Percentiles rank a stretch among this genome's conserved stretches.
These are phyloP conservation scores for Phlyctochytrium planicorne DNA, from an alignment of 192 early-diverging fungal species.

Conservation along the genomic window DNA sequence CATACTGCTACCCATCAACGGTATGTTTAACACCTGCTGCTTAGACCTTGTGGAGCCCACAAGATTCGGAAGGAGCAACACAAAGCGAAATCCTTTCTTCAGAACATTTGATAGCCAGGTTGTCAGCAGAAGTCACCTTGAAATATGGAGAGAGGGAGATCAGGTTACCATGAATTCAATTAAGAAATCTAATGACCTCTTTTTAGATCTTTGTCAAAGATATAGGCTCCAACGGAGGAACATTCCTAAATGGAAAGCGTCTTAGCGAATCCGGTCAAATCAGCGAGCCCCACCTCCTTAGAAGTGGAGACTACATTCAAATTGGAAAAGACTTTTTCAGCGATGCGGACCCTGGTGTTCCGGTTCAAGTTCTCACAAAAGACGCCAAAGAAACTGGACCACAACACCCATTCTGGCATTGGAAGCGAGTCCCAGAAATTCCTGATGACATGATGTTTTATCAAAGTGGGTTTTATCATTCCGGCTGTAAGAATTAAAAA, in stretches of 20 bases:
- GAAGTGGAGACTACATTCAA: constrained; percentile 43
- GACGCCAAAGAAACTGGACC: too few relatives aligned
- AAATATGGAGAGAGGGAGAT: constrained; percentile 29
- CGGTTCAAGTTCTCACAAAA: constrained; percentile 25
- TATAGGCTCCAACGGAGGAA: constrained; percentile 43
- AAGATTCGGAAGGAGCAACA: constrained; percentile 1
- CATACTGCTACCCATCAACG: constrained; percentile 3
- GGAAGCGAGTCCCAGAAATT: too few relatives aligned
- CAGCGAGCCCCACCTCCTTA: constrained; percentile 27
- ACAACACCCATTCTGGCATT: too few relatives aligned
- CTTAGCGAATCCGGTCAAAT: constrained; percentile 34
- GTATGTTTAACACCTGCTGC: not conserved
- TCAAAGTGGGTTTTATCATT: too few relatives aligned
- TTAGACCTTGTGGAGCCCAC: not conserved
- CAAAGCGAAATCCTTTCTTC: constrained; percentile 16
- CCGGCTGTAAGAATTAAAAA: too few relatives aligned
- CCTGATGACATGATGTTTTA: too few relatives aligned
- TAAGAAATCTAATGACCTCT: not conserved
- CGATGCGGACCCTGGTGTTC: constrained; percentile 17
- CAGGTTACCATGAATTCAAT: too few relatives aligned
- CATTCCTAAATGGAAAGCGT: constrained; percentile 42
- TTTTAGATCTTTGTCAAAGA: constrained; percentile 40
- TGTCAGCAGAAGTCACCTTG: constrained; percentile 45
- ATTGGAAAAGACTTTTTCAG: constrained; percentile 45
- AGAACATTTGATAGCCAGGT: constrained; percentile 38